These are phyloP conservation scores for Neofusicoccum parvum DNA, from an alignment of 2,329 filamentous ascomycete genomes.

Conservation along the genomic window DNA sequence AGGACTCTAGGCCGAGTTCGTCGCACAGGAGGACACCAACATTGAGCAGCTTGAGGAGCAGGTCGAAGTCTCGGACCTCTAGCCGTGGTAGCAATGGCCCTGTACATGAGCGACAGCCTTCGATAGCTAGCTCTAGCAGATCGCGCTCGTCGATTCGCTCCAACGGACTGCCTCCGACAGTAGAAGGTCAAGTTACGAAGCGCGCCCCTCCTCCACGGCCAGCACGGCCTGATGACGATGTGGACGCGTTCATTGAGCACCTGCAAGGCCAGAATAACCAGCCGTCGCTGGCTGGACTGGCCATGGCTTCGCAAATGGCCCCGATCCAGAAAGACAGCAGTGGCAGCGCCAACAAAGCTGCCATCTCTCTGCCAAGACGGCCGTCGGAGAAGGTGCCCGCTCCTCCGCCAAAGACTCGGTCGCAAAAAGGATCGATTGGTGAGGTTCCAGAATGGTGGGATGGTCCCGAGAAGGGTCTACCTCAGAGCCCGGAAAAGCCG, in stretches of 20 bases:
- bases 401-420: conserved; percentile 4
- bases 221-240: conserved; percentile 24
- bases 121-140: conserved; percentile 35
- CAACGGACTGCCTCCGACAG: conserved; percentile 24
- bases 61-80: conserved; percentile 8
- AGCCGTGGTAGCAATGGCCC: conserved; percentile 28
- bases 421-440: neutral
- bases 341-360: conserved; percentile 3
- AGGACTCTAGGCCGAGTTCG: neutral
- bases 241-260: conserved; percentile 41
- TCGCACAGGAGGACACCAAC: conserved; percentile 38
- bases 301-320: neutral
- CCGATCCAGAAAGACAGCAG: conserved; percentile 4
- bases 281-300: neutral
- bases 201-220: conserved; percentile 28
- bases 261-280: conserved; percentile 37
- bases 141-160: conserved; percentile 37
- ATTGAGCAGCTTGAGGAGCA: conserved; percentile 26
- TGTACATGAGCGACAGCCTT: conserved; percentile 23
- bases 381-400: conserved; percentile 29
- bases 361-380: conserved; percentile 22
- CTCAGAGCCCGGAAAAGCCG: neutral
- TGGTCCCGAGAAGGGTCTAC: neutral
- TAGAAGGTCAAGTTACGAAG: conserved; percentile 18
- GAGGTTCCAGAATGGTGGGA: conserved; percentile 17